Evolutionary conservation across 805 yeast genomes (phyloP).

Genomic region (Nakazawaea sp.): DNA sequence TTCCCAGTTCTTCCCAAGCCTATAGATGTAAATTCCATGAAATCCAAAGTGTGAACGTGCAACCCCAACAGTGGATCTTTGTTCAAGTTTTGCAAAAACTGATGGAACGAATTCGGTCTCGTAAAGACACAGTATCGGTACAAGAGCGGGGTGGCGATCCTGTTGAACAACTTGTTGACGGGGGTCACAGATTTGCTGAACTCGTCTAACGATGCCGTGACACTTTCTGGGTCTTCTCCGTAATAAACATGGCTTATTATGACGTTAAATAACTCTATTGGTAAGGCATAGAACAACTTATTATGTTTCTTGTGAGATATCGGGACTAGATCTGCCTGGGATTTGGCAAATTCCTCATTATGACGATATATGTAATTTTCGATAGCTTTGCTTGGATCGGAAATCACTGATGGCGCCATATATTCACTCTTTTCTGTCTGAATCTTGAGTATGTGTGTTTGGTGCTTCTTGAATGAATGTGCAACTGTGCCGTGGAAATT

Average conservation of each 20-base stretch:
- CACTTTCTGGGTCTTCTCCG: slow-evolving; percentile 19
- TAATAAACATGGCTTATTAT: slow-evolving; percentile 24
- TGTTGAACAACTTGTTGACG: slow-evolving; percentile 52
- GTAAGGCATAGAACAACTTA: slow-evolving; percentile 13
- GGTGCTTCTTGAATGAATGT: too few relatives aligned
- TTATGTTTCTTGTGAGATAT: background rate
- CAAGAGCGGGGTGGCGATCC: slow-evolving; percentile 48
- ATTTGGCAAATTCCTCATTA: background rate
- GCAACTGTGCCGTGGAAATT: too few relatives aligned
- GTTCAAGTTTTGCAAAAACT: slow-evolving; percentile 51
- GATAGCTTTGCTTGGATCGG: background rate
- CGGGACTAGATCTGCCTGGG: background rate
- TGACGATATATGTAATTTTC: background rate
- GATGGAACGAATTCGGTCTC: slow-evolving; percentile 74
- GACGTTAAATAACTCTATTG: slow-evolving; percentile 25
- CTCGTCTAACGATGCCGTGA: slow-evolving; percentile 22
- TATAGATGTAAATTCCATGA: slow-evolving; percentile 81
- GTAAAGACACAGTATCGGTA: slow-evolving; percentile 69
- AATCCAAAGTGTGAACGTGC: slow-evolving; percentile 72
- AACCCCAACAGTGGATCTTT: slow-evolving; percentile 42
- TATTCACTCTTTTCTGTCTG: too few relatives aligned
- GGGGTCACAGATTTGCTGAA: slow-evolving; percentile 23
- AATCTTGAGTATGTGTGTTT: too few relatives aligned
- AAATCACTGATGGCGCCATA: slow-evolving; percentile 6
- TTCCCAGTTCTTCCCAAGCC: slow-evolving; percentile 85